These are phyloP conservation scores for Phytopythium litorale DNA, from an alignment of 352 stramenopile species.

Conservation along the genomic window DNA sequence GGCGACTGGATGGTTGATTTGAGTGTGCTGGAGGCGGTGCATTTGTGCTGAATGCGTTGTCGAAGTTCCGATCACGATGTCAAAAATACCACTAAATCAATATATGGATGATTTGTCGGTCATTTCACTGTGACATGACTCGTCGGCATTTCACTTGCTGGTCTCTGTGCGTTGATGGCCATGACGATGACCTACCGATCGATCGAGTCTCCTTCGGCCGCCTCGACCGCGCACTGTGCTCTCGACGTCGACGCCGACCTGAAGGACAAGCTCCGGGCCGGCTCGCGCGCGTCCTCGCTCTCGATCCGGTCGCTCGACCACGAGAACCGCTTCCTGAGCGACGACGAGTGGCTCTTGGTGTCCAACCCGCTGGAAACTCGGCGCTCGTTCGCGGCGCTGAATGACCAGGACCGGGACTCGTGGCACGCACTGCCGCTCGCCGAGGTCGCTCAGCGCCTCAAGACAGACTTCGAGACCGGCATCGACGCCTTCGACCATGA, in stretches of 20 bases:
- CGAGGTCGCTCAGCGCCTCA: neutral
- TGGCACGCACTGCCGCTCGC: neutral
- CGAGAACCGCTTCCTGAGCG: neutral
- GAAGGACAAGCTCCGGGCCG: neutral
- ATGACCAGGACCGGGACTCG: neutral
- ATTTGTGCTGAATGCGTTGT: too few species aligned
- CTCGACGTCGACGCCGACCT: neutral
- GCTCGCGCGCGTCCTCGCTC: neutral
- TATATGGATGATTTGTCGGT: too few species aligned
- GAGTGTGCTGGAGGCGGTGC: too few species aligned
- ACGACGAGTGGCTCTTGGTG: neutral
- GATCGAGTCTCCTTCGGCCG: neutral
- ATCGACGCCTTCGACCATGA: neutral
- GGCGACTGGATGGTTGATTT: too few species aligned
- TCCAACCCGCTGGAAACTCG: neutral
- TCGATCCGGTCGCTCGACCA: neutral
- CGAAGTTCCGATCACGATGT: too few species aligned
- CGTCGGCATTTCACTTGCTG: too few species aligned
- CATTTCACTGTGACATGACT: too few species aligned
- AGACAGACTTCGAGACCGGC: neutral
- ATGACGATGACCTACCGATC: neutral
- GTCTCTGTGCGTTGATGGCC: neutral
- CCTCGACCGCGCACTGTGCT: neutral
- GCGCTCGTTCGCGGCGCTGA: conserved; percentile 1
- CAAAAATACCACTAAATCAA: too few species aligned